Conservation (phyloP, 2,329 filamentous ascomycete species). For the Botrytis squamosa region DNA sequence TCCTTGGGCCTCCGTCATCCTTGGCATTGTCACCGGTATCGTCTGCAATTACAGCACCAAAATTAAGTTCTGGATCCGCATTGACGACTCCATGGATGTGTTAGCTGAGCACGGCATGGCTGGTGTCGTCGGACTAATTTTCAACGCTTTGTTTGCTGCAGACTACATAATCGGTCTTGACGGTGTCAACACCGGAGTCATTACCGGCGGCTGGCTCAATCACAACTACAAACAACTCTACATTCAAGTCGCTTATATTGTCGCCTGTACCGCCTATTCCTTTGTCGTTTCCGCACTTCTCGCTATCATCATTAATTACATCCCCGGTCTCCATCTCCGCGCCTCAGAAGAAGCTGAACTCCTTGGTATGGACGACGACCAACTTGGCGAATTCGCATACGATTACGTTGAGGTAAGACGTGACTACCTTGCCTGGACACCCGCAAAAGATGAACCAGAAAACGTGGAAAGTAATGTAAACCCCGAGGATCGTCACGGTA, state of each 20-base stretch:
- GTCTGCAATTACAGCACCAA: constrained; percentile 69
- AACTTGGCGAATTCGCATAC: constrained; percentile 87
- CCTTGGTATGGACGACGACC: constrained; percentile 85
- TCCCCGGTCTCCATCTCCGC: constrained; percentile 76
- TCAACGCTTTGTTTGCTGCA: constrained; percentile 71
- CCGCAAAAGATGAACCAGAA: constrained; percentile 63
- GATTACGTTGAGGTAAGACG: constrained; percentile 87
- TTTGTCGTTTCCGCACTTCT: constrained; percentile 73
- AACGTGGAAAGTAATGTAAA: constrained; percentile 54
- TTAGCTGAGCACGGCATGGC: constrained; percentile 71
- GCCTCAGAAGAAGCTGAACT: constrained; percentile 80
- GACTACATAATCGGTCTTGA: constrained; percentile 72
- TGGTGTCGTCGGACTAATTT: constrained; percentile 67
- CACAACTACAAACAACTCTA: constrained; percentile 73
- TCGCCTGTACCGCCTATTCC: constrained; percentile 63
- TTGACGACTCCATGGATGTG: constrained; percentile 71
- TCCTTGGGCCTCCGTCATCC: constrained; percentile 64
- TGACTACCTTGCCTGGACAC: constrained; percentile 86
- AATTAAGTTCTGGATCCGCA: constrained; percentile 52
- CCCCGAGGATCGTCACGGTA: constrained; percentile 68
- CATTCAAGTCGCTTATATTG: constrained; percentile 76
- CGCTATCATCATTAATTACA: constrained; percentile 70
- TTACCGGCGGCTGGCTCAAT: constrained; percentile 69
- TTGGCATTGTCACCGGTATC: constrained; percentile 65
- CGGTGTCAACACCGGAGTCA: constrained; percentile 67